Conservation (phyloP, 108 stramenopile genomes). For the Skeletonema marinoi region DNA sequence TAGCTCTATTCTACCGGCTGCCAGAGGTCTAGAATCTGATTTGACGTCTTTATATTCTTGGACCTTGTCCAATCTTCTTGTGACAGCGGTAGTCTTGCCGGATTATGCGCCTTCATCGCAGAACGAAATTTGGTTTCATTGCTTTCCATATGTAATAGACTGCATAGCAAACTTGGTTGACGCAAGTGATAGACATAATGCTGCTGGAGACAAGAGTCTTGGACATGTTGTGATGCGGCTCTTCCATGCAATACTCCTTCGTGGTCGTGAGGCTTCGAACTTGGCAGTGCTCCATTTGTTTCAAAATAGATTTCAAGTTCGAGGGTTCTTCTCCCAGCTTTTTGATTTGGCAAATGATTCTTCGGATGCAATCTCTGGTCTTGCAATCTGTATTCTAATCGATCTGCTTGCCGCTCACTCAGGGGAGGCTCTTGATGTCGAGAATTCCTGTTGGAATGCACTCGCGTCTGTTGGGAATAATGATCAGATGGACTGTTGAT, state of each 20-base stretch:
- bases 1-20: not conserved
- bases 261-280: not conserved
- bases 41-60: slow-evolving; percentile 20
- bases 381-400: slow-evolving; percentile 24
- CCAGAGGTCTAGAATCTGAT: slow-evolving; percentile 1
- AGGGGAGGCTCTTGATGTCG: not conserved
- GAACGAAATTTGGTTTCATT: slow-evolving; percentile 16
- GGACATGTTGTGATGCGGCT: slow-evolving; percentile 23
- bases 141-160: slow-evolving; percentile 21
- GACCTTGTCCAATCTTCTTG: slow-evolving; percentile 25
- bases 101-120: slow-evolving; percentile 1
- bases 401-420: slow-evolving; percentile 1
- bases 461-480: slow-evolving; percentile 1
- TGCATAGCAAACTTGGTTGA: slow-evolving; percentile 26
- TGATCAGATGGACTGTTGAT: not conserved
- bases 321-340: slow-evolving; percentile 32
- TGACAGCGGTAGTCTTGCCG: slow-evolving; percentile 17
- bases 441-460: slow-evolving; percentile 13
- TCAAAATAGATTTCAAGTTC: slow-evolving; percentile 15
- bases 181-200: too few relatives aligned
- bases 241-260: slow-evolving; percentile 21
- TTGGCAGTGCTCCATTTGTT: slow-evolving; percentile 7
- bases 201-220: slow-evolving; percentile 8
- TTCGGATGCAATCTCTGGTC: slow-evolving; percentile 15
- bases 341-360: slow-evolving; percentile 33